Conservation (phyloP, 1,284 basidiomycete genomes). For the Phellinidium pouzarii region DNA sequence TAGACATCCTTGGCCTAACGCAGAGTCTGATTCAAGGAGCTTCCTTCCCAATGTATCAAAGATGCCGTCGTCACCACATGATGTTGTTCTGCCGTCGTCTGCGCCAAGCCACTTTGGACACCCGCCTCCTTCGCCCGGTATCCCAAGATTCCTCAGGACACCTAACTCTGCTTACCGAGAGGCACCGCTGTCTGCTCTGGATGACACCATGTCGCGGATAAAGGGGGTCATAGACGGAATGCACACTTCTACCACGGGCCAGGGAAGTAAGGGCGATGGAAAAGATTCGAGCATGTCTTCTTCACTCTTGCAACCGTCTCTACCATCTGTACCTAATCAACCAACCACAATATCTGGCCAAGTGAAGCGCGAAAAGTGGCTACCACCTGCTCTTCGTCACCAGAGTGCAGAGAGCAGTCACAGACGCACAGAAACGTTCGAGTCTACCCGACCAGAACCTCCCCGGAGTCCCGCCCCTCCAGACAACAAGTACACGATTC, state of each 20-base stretch:
- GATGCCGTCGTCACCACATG: neutral
- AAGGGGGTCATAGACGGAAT: constrained; percentile 77
- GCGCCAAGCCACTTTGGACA: constrained; percentile 7
- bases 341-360: constrained; percentile 19
- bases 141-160: constrained; percentile 8
- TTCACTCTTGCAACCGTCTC: constrained; percentile 21
- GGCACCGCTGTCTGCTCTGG: constrained; percentile 67
- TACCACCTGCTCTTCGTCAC: constrained; percentile 50
- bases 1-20: neutral
- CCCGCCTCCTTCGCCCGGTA: constrained; percentile 7
- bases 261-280: neutral
- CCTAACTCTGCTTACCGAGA: constrained; percentile 44
- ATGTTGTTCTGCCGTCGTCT: neutral
- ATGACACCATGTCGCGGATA: constrained; percentile 84
- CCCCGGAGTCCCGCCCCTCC: constrained; percentile 48
- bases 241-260: constrained; percentile 31
- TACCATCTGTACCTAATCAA: constrained; percentile 17
- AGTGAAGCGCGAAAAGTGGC: constrained; percentile 35
- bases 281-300: constrained; percentile 21
- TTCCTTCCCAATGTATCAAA: neutral
- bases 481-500: constrained; percentile 50
- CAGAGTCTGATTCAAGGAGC: neutral
- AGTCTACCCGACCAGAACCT: constrained; percentile 32
- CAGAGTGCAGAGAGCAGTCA: constrained; percentile 19
- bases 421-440: constrained; percentile 19